Percentiles rank a stretch among this genome's conserved stretches.
phyloP scores from a whole-genome alignment of 768 basidiomycete genomes.

The Naganishia onofrii region DNA sequence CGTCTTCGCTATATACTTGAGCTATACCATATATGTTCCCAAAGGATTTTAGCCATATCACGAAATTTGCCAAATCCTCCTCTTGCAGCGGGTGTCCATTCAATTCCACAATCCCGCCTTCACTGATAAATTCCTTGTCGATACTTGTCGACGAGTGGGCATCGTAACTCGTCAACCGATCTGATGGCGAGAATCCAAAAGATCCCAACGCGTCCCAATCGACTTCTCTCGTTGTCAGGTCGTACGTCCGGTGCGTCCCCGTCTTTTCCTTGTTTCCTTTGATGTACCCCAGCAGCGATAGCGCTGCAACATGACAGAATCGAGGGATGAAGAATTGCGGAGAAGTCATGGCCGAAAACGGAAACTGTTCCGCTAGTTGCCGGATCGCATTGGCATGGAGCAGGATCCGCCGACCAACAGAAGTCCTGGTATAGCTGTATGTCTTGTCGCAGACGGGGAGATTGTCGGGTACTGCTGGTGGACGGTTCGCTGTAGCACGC shows the following conservation, averaged over 20 bases:
- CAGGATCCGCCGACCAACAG: conserved; percentile 28
- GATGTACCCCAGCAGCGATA: conserved; percentile 23
- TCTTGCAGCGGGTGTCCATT: conserved; percentile 17
- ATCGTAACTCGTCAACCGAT: conserved; percentile 18
- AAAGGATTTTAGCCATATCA: conserved; percentile 27
- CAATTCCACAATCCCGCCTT: conserved; percentile 25
- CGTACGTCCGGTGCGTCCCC: conserved; percentile 14
- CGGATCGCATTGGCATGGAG: conserved; percentile 32
- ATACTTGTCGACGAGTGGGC: conserved; percentile 10
- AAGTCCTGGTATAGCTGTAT: conserved; percentile 17
- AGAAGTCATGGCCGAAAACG: conserved; percentile 20
- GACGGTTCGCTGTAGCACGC: conserved; percentile 15
- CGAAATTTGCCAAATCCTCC: conserved; percentile 23
- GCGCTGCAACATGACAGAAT: conserved; percentile 25
- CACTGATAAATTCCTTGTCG: conserved; percentile 25
- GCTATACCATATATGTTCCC: conserved; percentile 26
- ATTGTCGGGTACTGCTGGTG: conserved; percentile 24
- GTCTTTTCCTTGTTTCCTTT: conserved; percentile 16
- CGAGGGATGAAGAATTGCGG: conserved; percentile 26
- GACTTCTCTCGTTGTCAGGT: conserved; percentile 8
- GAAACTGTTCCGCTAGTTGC: conserved; percentile 17
- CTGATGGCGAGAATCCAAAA: conserved; percentile 16
- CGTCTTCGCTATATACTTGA: conserved; percentile 21
- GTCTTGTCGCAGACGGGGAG: conserved; percentile 23
- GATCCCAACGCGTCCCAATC: conserved; percentile 25